Base-by-base conservation (phyloP, 768 basidiomycete species). In the Suillus brevipes region DNA sequence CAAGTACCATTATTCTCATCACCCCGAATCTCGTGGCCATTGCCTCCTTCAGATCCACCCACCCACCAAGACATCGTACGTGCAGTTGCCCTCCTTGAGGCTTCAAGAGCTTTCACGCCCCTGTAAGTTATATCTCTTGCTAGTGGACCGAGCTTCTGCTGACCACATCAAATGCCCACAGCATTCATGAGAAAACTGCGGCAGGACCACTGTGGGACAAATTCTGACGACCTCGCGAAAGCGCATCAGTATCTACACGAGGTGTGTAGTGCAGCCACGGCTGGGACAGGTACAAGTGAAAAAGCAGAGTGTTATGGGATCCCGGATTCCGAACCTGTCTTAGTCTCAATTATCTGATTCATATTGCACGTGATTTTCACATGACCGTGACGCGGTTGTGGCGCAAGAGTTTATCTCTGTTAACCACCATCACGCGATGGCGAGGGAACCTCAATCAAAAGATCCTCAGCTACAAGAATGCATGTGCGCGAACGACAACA, bases 391-490 rank as follows among this genome's bases (percentile, higher is more conserved):
- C 53, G 37, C 53, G 52, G 60, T 38, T 34, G 50, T 34, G 50
- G n/a, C 28, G 31, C 20, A 57, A 20, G 31, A 31, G 31, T 36
- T 7, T 23, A 31, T 18, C 60, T 58, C 23, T 43, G 37, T 52
- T 28, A 23, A 36, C 12, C 20, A 28, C 31, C 34, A 59, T 28
- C 38, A 28, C 38, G 36, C 57, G 60, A 76, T 76, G 75, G 53
- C 72, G 18, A 71, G 70, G 55, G 75, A 78, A 36, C 43, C 71
- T 49, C 77, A 76, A 45, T 72, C 75, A 14, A 76, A 72, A 62
- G 77, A 76, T 53, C 71, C 76, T 61, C 63, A 64, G n/a, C 58
- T 59, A 59, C 76, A 75, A 64, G 75, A 76, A 69, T 76, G 75
- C 76, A 76, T 72, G 75, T 76, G 69, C 60, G 75, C 23, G 58